Percentiles rank a stretch among this genome's conserved stretches.
phyloP scores from a whole-genome alignment of 1,284 basidiomycete species.

The Anthracocystis walkeri region DNA sequence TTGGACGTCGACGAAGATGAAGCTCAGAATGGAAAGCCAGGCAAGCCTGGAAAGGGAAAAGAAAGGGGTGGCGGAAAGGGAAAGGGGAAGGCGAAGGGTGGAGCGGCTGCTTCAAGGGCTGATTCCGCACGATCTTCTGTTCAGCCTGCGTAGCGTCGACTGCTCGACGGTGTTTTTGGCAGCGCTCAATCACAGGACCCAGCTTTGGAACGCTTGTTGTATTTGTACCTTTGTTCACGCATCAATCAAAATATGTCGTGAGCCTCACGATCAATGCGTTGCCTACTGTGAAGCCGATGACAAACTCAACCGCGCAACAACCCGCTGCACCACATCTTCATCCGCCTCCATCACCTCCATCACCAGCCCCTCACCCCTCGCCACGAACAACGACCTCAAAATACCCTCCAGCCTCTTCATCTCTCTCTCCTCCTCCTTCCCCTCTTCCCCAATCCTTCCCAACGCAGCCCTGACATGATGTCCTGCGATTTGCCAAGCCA shows the following conservation, averaged over 20 bases:
- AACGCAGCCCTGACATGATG: slow-evolving; percentile 76
- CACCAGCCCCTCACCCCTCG: slow-evolving; percentile 21
- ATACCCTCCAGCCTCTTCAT: slow-evolving; percentile 16
- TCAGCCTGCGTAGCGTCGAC: slow-evolving; percentile 16
- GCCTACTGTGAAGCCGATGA: neutral
- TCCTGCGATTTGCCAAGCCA: slow-evolving; percentile 79
- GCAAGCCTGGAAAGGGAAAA: slow-evolving; percentile 25
- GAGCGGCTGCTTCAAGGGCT: slow-evolving; percentile 24
- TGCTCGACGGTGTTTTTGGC: neutral
- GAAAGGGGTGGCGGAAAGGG: slow-evolving; percentile 28
- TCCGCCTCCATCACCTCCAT: slow-evolving; percentile 10
- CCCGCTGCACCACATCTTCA: slow-evolving; percentile 9
- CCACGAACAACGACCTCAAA: slow-evolving; percentile 20
- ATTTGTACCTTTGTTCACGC: slow-evolving; percentile 27
- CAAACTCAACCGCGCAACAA: slow-evolving; percentile 10
- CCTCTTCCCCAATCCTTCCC: neutral
- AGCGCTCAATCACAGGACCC: neutral
- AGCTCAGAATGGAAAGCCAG: slow-evolving; percentile 11
- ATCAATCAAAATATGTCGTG: neutral
- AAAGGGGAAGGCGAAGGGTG: slow-evolving; percentile 28
- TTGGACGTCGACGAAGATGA: slow-evolving; percentile 34
- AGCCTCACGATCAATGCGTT: neutral
- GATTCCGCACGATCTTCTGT: slow-evolving; percentile 39
- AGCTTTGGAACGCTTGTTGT: slow-evolving; percentile 8
- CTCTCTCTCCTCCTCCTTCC: neutral